Evolutionary conservation across 441 rosid species (phyloP).

Genomic region (Pelargonium cotyledonis): DNA sequence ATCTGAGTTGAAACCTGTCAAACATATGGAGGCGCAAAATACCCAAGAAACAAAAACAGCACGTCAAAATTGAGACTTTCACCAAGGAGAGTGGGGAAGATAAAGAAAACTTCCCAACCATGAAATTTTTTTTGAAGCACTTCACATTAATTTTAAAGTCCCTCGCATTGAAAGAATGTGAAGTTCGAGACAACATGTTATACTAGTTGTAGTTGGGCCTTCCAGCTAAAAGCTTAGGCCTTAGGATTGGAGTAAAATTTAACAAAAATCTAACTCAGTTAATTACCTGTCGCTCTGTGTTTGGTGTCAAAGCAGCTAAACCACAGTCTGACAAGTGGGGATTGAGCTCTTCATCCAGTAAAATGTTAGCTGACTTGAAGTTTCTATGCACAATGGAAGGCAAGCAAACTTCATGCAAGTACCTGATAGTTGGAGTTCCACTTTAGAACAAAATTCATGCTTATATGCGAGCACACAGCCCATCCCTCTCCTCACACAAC

Average conservation of each 20-base stretch:
- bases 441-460: background rate
- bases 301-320: constrained; percentile 66
- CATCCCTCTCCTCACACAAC: too few species aligned
- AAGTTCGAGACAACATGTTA: too few species aligned
- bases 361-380: constrained; percentile 76
- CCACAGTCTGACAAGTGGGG: constrained; percentile 90
- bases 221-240: too few species aligned
- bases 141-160: too few species aligned
- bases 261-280: background rate
- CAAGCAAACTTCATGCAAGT: constrained; percentile 86
- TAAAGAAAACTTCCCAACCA: too few species aligned
- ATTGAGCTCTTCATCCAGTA: constrained; percentile 76
- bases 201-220: too few species aligned
- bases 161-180: too few species aligned
- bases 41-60: background rate
- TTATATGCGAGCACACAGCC: background rate
- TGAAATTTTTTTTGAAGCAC: too few species aligned
- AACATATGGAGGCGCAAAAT: background rate
- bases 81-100: too few species aligned
- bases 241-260: too few species aligned
- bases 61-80: too few species aligned
- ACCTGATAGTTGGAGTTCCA: constrained; percentile 31
- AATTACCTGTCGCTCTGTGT: constrained; percentile 1
- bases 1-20: constrained; percentile 5
- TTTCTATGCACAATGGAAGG: constrained; percentile 83